Evolutionary conservation across 116 monocot genomes (phyloP), one percentile per base, ranked within the genome.

Genomic region (Papilionanthe hybrid): DNA sequence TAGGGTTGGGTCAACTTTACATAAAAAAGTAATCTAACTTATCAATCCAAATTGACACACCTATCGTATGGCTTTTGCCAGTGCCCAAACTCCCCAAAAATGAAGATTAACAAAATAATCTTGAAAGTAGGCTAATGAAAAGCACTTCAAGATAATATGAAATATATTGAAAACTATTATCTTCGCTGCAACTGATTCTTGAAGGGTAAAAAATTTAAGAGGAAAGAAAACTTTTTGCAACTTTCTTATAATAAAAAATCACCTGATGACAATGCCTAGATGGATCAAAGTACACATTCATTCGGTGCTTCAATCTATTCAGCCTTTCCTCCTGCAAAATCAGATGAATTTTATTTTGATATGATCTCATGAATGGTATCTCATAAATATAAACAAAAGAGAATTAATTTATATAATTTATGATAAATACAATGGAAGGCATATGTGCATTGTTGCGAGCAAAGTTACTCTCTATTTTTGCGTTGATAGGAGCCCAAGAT

Each of bases 191-290:
- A 58, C 58, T 5, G 17, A 20, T 58, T 17, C 58, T 58, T 57
- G 20, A 12, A 12, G 48, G 48, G 1, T n/a, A 57, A 17, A 32
- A 32, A 32, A 32, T 32, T 37, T 37, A 37, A 37, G 4, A 37
- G 37, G 37, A 37, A 45, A 45, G 45, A 22, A 11, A 65, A 28
- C 10, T 9, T 27, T 65, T 10, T 27, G 65, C 9, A 65, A 65
- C 23, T 9, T 9, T 10, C 27, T 65, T 53, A 53, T 15, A 53
- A 53, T 53, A 12, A 22, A 69, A 32, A 73, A 8, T 47, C 71
- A 91, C 91, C 91, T 91, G 91, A 80, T 91, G 91, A 18, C 88
- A 83, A 43, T 49, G 69, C 74, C 81, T 86, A 55, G 85, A 83
- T 13, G 88, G 41, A 83, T 91, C 91, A 78, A 91, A 91, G 27